Percentiles rank a stretch among this genome's conserved stretches.
These are phyloP conservation scores for Rhynchosporium secalis DNA, from an alignment of 2,329 filamentous ascomycete species.

Conservation along the genomic window DNA sequence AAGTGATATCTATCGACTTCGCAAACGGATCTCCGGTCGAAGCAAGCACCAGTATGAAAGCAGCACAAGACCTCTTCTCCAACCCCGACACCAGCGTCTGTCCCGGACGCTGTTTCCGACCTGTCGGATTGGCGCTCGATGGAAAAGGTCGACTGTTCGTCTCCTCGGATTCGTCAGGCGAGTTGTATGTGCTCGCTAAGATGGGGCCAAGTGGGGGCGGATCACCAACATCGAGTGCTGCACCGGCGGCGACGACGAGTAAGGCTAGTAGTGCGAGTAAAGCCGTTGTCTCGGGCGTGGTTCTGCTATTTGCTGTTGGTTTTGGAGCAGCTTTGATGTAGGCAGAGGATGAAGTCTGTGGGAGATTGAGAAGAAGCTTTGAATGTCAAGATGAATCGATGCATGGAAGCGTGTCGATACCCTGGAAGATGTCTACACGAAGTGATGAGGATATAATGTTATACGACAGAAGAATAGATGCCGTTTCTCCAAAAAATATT, in stretches of 20 bases:
- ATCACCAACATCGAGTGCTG: conserved; percentile 10
- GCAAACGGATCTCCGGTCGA: conserved; percentile 45
- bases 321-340: conserved; percentile 4
- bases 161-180: conserved; percentile 51
- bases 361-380: neutral
- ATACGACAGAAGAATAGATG: no score
- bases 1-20: conserved; percentile 47
- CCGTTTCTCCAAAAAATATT: no score
- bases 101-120: conserved; percentile 60
- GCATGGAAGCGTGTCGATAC: no score
- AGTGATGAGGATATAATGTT: no score
- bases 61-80: conserved; percentile 54
- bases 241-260: conserved; percentile 10
- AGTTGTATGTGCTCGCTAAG: conserved; percentile 58
- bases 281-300: neutral
- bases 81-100: conserved; percentile 56
- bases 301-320: neutral
- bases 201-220: conserved; percentile 22
- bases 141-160: conserved; percentile 23
- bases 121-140: conserved; percentile 59
- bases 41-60: conserved; percentile 46
- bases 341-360: neutral
- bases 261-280: conserved; percentile 5
- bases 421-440: no score
- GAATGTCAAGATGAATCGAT: neutral